A percentile compares a stretch with the other conserved stretches of the same genome.
Conservation (phyloP, 2,329 filamentous ascomycete genomes). For the Fusarium buharicum region DNA sequence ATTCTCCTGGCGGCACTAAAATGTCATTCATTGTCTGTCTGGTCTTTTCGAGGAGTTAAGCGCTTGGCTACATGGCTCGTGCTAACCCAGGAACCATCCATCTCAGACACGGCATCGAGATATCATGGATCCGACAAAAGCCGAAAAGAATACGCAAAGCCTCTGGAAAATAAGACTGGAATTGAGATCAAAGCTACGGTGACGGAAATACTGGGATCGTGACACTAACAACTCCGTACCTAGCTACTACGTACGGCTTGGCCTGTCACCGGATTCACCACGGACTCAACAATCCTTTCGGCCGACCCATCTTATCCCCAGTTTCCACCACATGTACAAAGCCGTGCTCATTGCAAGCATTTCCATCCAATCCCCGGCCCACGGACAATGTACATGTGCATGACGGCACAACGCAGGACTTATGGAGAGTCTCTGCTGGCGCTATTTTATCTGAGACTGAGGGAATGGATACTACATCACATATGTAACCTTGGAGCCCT, state of each 20-base stretch:
- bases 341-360: conserved; percentile 27
- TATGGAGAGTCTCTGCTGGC: too few species aligned
- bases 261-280: conserved; percentile 23
- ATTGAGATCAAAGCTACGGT: conserved; percentile 17
- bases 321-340: conserved; percentile 30
- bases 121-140: conserved; percentile 27
- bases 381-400: not conserved
- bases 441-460: too few species aligned
- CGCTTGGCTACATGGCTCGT: conserved; percentile 36
- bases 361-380: conserved; percentile 41
- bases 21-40: conserved; percentile 14
- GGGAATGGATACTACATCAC: too few species aligned
- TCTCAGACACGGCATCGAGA: conserved; percentile 19
- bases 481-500: not conserved
- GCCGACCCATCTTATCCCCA: conserved; percentile 36
- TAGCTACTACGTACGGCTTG: too few species aligned
- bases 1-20: conserved; percentile 14
- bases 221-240: conserved; percentile 16
- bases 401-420: not conserved
- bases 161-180: not conserved
- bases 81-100: conserved; percentile 34
- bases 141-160: conserved; percentile 1
- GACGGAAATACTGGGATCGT: conserved; percentile 15
- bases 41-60: conserved; percentile 9
- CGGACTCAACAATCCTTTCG: conserved; percentile 35